Percentiles rank a stretch among this genome's conserved stretches.
Evolutionary conservation across 2,329 filamentous ascomycete genomes (phyloP).

Genomic region (Fusarium mangiferae): DNA sequence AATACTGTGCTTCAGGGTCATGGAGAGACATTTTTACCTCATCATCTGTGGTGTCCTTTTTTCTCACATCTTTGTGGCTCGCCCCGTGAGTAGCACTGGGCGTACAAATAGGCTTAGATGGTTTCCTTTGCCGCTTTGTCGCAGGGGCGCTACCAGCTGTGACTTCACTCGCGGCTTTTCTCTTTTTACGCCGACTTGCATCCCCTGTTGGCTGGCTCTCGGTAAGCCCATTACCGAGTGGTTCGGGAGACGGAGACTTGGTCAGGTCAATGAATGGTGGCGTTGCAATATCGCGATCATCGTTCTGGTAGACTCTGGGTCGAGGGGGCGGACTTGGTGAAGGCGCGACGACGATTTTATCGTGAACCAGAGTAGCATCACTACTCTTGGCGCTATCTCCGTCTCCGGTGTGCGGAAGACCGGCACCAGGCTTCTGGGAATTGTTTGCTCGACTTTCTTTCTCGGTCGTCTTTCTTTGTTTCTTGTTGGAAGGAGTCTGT

Average conservation of each 20-base stretch:
- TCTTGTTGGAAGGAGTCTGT: neutral
- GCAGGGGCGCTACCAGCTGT: neutral
- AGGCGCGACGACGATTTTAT: neutral
- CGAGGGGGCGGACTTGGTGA: neutral
- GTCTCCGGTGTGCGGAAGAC: neutral
- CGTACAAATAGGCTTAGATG: neutral
- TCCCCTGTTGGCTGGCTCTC: neutral
- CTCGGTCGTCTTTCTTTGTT: neutral
- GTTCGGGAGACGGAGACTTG: neutral
- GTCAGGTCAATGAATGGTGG: neutral
- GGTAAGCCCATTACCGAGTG: neutral
- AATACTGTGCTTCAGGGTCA: too few species aligned
- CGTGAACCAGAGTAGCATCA: neutral
- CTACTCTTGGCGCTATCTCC: neutral
- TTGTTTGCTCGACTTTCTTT: neutral
- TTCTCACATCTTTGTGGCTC: neutral
- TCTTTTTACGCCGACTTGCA: neutral
- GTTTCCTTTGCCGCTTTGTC: neutral
- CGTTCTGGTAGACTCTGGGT: neutral
- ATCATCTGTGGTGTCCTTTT: rapidly evolving
- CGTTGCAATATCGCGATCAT: neutral
- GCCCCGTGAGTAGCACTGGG: too few species aligned
- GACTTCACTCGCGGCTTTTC: neutral
- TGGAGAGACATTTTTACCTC: neutral
- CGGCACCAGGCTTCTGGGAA: too few species aligned